A percentile compares a stretch with the other conserved stretches of the same genome.
phyloP scores from a whole-genome alignment of 75 land plant genomes.

The Pinus tabuliformis region DNA sequence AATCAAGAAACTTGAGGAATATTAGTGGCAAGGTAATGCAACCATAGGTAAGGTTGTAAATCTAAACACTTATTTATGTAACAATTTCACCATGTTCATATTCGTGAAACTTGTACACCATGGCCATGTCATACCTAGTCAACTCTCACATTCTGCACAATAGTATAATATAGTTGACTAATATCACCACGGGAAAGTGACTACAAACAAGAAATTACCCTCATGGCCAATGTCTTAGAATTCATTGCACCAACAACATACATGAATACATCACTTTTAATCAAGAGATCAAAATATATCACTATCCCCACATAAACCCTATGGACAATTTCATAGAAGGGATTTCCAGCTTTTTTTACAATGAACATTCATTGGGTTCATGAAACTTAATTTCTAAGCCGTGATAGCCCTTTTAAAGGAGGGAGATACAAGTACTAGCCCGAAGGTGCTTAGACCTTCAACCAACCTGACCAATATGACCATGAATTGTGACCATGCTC shows the following conservation, averaged over 20 bases:
- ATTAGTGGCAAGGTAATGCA: constrained; percentile 96
- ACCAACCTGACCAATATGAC: too few relatives aligned
- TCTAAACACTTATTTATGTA: constrained; percentile 78
- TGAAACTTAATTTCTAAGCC: constrained; percentile 65
- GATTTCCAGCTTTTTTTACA: constrained; percentile 58
- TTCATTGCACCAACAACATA: constrained; percentile 91
- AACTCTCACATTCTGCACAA: constrained; percentile 92
- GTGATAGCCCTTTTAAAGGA: constrained; percentile 66
- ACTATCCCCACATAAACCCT: constrained; percentile 94
- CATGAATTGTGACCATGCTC: too few relatives aligned
- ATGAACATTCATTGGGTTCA: constrained; percentile 81
- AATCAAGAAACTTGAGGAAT: constrained; percentile 94
- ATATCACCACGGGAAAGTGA: constrained; percentile 87
- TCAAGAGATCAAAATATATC: constrained; percentile 88
- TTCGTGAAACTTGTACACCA: constrained; percentile 97
- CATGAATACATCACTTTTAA: constrained; percentile 64
- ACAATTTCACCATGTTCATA: constrained; percentile 98
- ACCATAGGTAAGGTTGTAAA: constrained; percentile 87
- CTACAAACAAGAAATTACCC: constrained; percentile 84
- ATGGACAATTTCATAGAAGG: constrained; percentile 95
- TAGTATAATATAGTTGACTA: constrained; percentile 81
- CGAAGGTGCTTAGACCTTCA: too few relatives aligned
- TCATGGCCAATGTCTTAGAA: constrained; percentile 89
- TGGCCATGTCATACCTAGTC: constrained; percentile 91
- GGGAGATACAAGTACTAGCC: neutral